Evolutionary conservation across 371 early-diverging fungal genomes (phyloP).

Genomic region (Mortierella sp.): DNA sequence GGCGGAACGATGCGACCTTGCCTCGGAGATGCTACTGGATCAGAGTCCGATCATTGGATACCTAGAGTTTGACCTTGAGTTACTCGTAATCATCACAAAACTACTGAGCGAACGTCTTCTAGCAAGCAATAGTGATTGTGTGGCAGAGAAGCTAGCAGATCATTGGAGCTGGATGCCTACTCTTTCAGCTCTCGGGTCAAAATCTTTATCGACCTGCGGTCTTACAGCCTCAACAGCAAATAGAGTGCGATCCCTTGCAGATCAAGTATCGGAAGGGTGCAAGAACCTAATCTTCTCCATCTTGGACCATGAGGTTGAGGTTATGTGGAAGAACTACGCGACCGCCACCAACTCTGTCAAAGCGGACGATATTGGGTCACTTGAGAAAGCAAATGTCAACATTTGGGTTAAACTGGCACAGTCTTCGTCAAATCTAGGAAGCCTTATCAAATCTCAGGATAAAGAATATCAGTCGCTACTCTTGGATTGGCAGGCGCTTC

Average conservation of each 20-base stretch:
- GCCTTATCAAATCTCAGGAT: neutral
- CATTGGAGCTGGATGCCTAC: conserved; percentile 37
- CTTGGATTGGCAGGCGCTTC: conserved; percentile 26
- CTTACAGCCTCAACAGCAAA: neutral
- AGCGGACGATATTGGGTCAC: neutral
- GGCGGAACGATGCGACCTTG: neutral
- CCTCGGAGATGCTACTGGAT: neutral
- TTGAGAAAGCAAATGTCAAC: conserved; percentile 13
- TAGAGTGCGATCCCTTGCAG: conserved; percentile 8
- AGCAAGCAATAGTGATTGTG: no score
- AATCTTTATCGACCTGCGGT: neutral
- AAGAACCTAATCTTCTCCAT: conserved; percentile 1
- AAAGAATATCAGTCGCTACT: conserved; percentile 2
- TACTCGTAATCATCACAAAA: conserved; percentile 10
- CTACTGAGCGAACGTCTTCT: no score
- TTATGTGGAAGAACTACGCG: conserved; percentile 36
- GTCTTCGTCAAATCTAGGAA: conserved; percentile 1
- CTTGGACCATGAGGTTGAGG: conserved; percentile 18
- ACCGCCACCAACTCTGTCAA: conserved; percentile 15
- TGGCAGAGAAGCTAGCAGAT: conserved; percentile 1
- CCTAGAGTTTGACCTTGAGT: conserved; percentile 26
- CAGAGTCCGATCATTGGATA: neutral
- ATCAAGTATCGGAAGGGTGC: neutral
- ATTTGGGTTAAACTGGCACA: conserved; percentile 33
- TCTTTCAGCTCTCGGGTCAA: conserved; percentile 25